Evolutionary conservation across 345 rosid species (phyloP).

Genomic region (Murraya paniculata): DNA sequence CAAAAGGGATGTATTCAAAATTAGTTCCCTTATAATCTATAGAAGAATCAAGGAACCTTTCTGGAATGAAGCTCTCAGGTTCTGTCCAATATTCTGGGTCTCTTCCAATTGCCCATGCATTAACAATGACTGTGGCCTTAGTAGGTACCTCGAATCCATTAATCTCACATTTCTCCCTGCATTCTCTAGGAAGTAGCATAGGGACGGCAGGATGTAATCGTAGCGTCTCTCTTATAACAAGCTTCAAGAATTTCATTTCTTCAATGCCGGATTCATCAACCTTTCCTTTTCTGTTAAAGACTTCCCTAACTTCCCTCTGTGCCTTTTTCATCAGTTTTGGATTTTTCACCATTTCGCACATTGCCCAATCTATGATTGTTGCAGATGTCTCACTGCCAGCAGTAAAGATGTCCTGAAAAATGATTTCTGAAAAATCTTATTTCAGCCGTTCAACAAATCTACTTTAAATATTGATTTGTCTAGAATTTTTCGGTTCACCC

Average conservation of each 20-base stretch:
- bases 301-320: constrained; percentile 28
- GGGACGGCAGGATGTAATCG: constrained; percentile 27
- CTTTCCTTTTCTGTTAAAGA: constrained; percentile 4
- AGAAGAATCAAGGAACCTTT: constrained; percentile 22
- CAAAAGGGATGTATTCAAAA: constrained; percentile 24
- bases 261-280: constrained; percentile 19
- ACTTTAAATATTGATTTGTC: too few species aligned
- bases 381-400: constrained; percentile 33
- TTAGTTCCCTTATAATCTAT: constrained; percentile 20
- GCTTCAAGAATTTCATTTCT: constrained; percentile 17
- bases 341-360: constrained; percentile 26
- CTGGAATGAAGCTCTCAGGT: constrained; percentile 9
- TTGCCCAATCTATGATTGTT: constrained; percentile 27
- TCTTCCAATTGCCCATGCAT: constrained; percentile 15
- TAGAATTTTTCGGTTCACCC: too few species aligned
- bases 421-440: not conserved
- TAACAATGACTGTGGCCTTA: not conserved
- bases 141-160: constrained; percentile 1
- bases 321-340: constrained; percentile 21
- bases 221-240: constrained; percentile 26
- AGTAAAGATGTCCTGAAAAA: constrained; percentile 25
- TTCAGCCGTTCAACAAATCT: not conserved
- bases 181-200: constrained; percentile 23
- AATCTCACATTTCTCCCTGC: constrained; percentile 3
- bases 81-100: constrained; percentile 10